phyloP scores from a whole-genome alignment of 2,329 filamentous ascomycete genomes.

The Fusarium duplospermum region DNA sequence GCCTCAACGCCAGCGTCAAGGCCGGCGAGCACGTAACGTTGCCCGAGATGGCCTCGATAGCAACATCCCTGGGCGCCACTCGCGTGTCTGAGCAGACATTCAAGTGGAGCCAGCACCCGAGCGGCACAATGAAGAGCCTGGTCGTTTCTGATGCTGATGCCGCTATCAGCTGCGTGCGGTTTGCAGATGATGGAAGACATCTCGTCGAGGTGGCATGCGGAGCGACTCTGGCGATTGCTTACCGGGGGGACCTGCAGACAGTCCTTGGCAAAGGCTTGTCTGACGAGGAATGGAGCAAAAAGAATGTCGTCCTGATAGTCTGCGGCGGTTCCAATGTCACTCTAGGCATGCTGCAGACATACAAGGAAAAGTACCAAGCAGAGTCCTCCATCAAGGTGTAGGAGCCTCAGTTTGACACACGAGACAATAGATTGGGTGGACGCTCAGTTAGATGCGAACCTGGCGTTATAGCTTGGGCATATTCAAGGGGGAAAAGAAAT shows the following conservation, averaged over 20 bases:
- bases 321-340: constrained; percentile 82
- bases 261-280: constrained; percentile 64
- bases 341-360: constrained; percentile 69
- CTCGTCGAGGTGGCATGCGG: constrained; percentile 89
- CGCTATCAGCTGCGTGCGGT: constrained; percentile 77
- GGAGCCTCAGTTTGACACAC: not conserved
- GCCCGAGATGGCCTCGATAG: constrained; percentile 78
- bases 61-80: constrained; percentile 78
- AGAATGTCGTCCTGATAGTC: constrained; percentile 84
- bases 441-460: not conserved
- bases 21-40: constrained; percentile 71
- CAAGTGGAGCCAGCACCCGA: constrained; percentile 66
- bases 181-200: constrained; percentile 84
- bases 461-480: not conserved
- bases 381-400: constrained; percentile 49
- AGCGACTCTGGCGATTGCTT: constrained; percentile 78
- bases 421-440: not conserved
- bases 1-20: constrained; percentile 71
- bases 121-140: constrained; percentile 47
- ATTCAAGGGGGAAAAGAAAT: not conserved
- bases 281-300: constrained; percentile 70
- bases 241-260: constrained; percentile 71
- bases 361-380: constrained; percentile 59
- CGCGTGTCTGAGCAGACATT: constrained; percentile 77
- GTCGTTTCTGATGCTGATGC: constrained; percentile 72